A percentile compares a stretch with the other conserved stretches of the same genome.
Evolutionary conservation across 257 asterid species (phyloP).

Genomic region (Solanum pennellii): DNA sequence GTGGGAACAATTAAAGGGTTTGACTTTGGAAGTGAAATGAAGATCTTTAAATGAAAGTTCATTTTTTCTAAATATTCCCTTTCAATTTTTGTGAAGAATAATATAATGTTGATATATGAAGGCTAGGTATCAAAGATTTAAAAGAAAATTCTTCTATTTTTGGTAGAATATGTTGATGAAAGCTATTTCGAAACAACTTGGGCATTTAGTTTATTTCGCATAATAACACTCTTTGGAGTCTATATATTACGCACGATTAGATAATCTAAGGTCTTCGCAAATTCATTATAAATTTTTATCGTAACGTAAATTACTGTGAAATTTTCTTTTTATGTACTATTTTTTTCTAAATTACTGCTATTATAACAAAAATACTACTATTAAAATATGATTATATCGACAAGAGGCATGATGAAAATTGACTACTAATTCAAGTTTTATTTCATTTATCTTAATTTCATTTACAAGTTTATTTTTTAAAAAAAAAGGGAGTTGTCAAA

Average conservation of each 20-base stretch:
- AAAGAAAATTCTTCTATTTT: background rate
- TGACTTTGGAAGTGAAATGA: background rate
- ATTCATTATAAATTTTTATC: background rate
- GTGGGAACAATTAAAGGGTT: background rate
- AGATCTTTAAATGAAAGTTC: background rate
- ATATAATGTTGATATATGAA: background rate
- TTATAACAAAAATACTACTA: background rate
- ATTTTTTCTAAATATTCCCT: background rate
- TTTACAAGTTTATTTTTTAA: no score
- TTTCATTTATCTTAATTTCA: background rate
- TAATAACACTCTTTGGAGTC: background rate
- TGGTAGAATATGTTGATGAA: background rate
- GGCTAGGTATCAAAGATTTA: background rate
- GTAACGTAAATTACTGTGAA: background rate
- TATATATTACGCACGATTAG: background rate
- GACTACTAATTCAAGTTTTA: background rate
- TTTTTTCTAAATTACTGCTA: background rate
- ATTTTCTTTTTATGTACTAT: background rate
- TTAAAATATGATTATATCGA: background rate
- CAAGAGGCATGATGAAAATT: background rate
- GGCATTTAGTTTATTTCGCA: background rate
- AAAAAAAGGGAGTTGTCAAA: background rate
- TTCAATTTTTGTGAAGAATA: background rate
- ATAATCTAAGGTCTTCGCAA: background rate
- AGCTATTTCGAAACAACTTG: background rate